phyloP scores from a whole-genome alignment of 192 early-diverging fungal genomes.

The Coemansia sp. region DNA sequence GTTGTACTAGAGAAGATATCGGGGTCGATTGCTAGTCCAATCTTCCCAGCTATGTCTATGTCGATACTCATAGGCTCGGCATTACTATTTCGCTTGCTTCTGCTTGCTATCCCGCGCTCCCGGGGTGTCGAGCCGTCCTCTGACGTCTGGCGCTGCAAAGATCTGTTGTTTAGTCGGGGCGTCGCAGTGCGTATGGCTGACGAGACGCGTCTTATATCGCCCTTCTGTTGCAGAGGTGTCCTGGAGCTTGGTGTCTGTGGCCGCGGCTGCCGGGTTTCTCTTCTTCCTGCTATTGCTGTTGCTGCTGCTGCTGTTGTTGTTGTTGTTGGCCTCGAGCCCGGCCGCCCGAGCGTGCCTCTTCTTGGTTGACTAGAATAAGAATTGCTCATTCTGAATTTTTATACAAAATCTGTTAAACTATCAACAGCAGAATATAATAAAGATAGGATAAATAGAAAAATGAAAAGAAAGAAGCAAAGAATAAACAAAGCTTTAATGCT shows the following conservation, averaged over 20 bases:
- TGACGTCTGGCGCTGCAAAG: background rate
- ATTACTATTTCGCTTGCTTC: background rate
- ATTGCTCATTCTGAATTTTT: background rate
- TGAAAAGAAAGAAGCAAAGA: background rate
- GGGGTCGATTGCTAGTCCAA: constrained; percentile 23
- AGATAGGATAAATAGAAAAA: constrained; percentile 4
- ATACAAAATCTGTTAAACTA: background rate
- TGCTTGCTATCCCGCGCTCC: background rate
- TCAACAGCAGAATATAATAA: background rate
- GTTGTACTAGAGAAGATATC: background rate
- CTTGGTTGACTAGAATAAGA: constrained; percentile 1
- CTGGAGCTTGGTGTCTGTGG: constrained; percentile 7
- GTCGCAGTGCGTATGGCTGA: background rate
- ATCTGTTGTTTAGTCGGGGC: background rate
- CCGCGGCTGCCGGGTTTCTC: background rate
- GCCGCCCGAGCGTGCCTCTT: background rate
- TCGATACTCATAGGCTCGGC: constrained; percentile 15
- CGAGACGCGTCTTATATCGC: background rate
- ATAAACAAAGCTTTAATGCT: background rate
- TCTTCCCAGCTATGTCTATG: constrained; percentile 30
- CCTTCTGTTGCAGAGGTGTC: background rate
- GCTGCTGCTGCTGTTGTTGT: constrained; percentile 3
- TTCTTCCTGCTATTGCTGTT: background rate
- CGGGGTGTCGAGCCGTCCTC: background rate
- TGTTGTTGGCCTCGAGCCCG: background rate